Conservation (phyloP, 768 basidiomycete species). For the Lactarius deliciosus region DNA sequence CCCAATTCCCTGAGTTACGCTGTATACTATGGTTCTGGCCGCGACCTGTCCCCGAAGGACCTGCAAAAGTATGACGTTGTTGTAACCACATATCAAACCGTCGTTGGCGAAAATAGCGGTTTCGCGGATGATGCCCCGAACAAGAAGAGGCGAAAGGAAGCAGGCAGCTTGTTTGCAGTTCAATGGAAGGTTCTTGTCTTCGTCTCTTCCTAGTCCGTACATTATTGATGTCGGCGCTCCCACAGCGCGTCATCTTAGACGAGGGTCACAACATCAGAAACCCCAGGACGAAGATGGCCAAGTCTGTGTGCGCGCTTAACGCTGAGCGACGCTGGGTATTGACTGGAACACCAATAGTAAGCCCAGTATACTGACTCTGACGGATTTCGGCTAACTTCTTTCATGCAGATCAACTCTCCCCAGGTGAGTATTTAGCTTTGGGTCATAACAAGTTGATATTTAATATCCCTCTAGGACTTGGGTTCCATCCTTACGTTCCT, state of each 20-base stretch:
- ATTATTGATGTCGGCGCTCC: neutral
- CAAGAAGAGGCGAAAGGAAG: slow-evolving; percentile 64
- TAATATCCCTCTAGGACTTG: slow-evolving; percentile 60
- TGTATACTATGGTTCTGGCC: slow-evolving; percentile 72
- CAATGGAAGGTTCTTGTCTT: slow-evolving; percentile 69
- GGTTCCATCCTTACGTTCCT: slow-evolving; percentile 86
- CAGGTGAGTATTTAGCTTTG: slow-evolving; percentile 41
- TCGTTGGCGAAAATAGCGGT: slow-evolving; percentile 52
- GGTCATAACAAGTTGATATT: neutral
- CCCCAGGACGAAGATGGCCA: slow-evolving; percentile 80
- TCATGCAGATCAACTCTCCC: slow-evolving; percentile 71
- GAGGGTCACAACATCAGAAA: slow-evolving; percentile 91
- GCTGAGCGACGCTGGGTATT: slow-evolving; percentile 80
- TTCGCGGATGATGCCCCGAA: slow-evolving; percentile 36
- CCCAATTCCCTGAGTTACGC: slow-evolving; percentile 52
- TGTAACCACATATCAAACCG: slow-evolving; percentile 81
- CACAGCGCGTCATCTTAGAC: slow-evolving; percentile 75
- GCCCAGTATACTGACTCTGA: slow-evolving; percentile 33
- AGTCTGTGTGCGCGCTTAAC: slow-evolving; percentile 58
- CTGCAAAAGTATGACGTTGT: slow-evolving; percentile 73
- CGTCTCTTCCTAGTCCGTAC: neutral
- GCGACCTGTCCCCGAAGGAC: slow-evolving; percentile 55
- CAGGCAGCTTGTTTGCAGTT: slow-evolving; percentile 61
- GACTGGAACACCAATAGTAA: slow-evolving; percentile 86
- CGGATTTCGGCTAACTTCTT: neutral